Evolutionary conservation across 306 rosid genomes (phyloP), one percentile per base, ranked within the genome.

Genomic region (Corylus americana): DNA sequence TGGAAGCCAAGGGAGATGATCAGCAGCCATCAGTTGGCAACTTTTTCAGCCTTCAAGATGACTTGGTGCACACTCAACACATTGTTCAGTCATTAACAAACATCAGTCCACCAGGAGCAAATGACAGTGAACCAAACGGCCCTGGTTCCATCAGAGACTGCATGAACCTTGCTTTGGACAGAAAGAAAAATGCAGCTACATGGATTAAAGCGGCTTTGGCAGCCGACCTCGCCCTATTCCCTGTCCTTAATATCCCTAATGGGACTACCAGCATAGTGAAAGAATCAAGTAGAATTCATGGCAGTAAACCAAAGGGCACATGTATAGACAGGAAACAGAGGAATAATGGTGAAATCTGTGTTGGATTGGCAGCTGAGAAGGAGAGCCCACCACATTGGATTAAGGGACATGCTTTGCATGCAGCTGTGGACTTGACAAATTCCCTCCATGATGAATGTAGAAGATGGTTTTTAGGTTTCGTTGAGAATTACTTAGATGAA

Each of bases 181-280:
- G 82, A 75, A 66, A 86, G 80, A 83, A 64, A 75, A 81, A 78
- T 57, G 85, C 83, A 50, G 71, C 74, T 2, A 49, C 78, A 35
- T 83, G 85, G 87, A 75, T 86, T 66, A 78, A 78, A 71, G 66
- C 79, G 5, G 83, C 90, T 55, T 50, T 78, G 80, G 71, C 66
- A 74, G 76, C 72, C 50, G 85, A 86, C 70, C 85, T 81, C 8
- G 47, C 74, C 55, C 79, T 85, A 13, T 42, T 54, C 5, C 74
- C 75, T 51, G 31, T 53, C 20, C 39, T 73, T 18, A 13, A 22
- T 68, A 58, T 22, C 45, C 53, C 78, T 54, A 49, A 17, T 58
- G 75, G 74, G 53, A 70, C 83, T 27, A 57, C 42, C 22, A 74
- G 42, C 13, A 4, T 39, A 31, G 18, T 18, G 39, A 59, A 44